phyloP scores from a whole-genome alignment of 805 yeast genomes.

The Wickerhamomyces bovis region DNA sequence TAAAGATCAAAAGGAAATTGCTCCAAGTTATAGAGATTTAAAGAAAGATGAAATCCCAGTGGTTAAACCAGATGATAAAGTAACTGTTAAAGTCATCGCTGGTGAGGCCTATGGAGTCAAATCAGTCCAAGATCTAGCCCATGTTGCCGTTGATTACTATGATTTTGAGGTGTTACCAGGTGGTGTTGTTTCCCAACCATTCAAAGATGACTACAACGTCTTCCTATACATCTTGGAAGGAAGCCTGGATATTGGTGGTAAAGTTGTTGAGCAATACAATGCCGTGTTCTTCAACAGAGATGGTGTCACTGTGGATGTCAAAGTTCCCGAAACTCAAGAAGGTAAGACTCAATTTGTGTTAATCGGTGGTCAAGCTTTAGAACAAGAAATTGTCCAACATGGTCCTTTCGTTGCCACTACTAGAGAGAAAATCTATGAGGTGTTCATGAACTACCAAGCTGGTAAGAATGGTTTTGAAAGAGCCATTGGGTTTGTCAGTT shows the following conservation, averaged over 20 bases:
- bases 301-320: slow-evolving; percentile 57
- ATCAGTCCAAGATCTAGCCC: slow-evolving; percentile 68
- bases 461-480: slow-evolving; percentile 67
- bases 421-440: slow-evolving; percentile 58
- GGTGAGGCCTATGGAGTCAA: slow-evolving; percentile 76
- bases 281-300: slow-evolving; percentile 62
- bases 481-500: slow-evolving; percentile 51
- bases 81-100: slow-evolving; percentile 64
- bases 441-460: slow-evolving; percentile 65
- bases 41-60: slow-evolving; percentile 65
- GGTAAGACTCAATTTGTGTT: slow-evolving; percentile 56
- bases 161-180: slow-evolving; percentile 61
- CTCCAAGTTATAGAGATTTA: slow-evolving; percentile 77
- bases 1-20: slow-evolving; percentile 48
- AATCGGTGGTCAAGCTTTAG: slow-evolving; percentile 69
- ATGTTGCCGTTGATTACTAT: slow-evolving; percentile 74
- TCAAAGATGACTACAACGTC: slow-evolving; percentile 57
- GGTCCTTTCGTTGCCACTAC: slow-evolving; percentile 88
- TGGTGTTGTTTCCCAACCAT: slow-evolving; percentile 52
- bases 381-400: slow-evolving; percentile 76
- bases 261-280: slow-evolving; percentile 37
- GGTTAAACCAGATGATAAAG: slow-evolving; percentile 57
- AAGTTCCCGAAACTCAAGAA: slow-evolving; percentile 35
- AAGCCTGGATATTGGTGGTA: slow-evolving; percentile 40
- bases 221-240: slow-evolving; percentile 69